phyloP scores from a whole-genome alignment of 345 rosid genomes.

The Draba incana region DNA sequence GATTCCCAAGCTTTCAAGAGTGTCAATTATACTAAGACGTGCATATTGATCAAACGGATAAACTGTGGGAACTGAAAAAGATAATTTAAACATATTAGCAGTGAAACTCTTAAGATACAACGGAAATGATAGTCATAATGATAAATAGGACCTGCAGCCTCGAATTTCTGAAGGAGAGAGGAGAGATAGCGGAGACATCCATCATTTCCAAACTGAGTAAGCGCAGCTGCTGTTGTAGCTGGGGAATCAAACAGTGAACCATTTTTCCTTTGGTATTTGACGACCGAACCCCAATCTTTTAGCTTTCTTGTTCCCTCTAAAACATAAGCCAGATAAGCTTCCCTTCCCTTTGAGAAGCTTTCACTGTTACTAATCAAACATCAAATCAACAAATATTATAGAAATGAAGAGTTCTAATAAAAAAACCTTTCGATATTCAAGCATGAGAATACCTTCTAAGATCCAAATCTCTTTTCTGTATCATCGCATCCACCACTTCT shows the following conservation, averaged over 20 bases:
- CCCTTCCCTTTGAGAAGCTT: conserved; percentile 51
- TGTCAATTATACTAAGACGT: conserved; percentile 64
- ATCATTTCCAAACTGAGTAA: conserved; percentile 52
- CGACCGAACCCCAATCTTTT: conserved; percentile 65
- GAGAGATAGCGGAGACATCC: conserved; percentile 67
- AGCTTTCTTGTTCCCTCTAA: conserved; percentile 66
- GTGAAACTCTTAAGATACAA: background rate
- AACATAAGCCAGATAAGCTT: conserved; percentile 64
- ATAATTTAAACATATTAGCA: conserved; percentile 25
- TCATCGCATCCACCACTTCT: conserved; percentile 51
- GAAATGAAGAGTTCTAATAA: conserved; percentile 8
- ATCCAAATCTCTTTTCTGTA: conserved; percentile 55
- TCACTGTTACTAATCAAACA: conserved; percentile 37
- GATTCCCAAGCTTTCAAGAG: conserved; percentile 72
- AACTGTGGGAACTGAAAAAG: conserved; percentile 70
- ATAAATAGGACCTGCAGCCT: conserved; percentile 59
- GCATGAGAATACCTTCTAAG: conserved; percentile 54
- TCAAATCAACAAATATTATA: background rate
- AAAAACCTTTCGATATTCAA: no score
- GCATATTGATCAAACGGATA: conserved; percentile 62
- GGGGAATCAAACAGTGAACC: conserved; percentile 91
- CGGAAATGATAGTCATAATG: conserved; percentile 1
- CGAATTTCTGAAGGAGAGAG: conserved; percentile 59
- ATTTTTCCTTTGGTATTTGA: conserved; percentile 68
- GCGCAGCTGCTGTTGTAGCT: conserved; percentile 82